phyloP scores from a whole-genome alignment of 257 asterid species.

The Anisodus acutangulus region DNA sequence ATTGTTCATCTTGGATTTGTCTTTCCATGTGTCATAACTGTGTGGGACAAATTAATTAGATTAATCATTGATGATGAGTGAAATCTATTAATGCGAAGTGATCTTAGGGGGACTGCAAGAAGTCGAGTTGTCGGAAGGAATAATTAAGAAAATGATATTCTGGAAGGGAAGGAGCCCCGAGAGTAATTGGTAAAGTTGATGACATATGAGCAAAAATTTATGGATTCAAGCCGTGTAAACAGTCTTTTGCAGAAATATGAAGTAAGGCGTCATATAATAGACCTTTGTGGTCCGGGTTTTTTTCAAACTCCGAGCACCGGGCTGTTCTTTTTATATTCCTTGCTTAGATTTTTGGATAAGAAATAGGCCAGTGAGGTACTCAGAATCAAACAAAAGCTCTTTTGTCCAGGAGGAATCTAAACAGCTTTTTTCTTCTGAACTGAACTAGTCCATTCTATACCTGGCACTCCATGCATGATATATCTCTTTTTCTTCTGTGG shows the following conservation, averaged over 20 bases:
- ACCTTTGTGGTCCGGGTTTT: too few species aligned
- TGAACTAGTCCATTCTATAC: background rate
- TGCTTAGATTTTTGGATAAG: background rate
- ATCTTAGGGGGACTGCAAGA: background rate
- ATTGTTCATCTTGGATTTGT: background rate
- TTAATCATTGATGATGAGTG: background rate
- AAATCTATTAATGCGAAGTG: background rate
- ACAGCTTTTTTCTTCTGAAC: background rate
- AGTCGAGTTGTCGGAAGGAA: background rate
- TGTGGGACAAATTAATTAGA: background rate
- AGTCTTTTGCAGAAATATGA: too few species aligned
- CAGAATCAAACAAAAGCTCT: constrained; percentile 3
- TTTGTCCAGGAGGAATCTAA: background rate
- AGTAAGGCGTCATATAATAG: too few species aligned
- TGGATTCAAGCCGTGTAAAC: too few species aligned
- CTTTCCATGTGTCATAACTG: background rate
- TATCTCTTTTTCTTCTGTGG: background rate
- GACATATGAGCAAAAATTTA: too few species aligned
- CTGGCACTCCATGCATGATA: constrained; percentile 2
- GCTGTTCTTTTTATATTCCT: background rate
- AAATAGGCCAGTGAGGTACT: background rate
- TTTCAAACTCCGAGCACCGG: too few species aligned
- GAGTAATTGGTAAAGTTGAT: too few species aligned
- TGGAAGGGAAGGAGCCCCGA: too few species aligned
- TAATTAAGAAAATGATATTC: background rate